Evolutionary conservation across 805 yeast genomes (phyloP).

Genomic region (Candida piceae): DNA sequence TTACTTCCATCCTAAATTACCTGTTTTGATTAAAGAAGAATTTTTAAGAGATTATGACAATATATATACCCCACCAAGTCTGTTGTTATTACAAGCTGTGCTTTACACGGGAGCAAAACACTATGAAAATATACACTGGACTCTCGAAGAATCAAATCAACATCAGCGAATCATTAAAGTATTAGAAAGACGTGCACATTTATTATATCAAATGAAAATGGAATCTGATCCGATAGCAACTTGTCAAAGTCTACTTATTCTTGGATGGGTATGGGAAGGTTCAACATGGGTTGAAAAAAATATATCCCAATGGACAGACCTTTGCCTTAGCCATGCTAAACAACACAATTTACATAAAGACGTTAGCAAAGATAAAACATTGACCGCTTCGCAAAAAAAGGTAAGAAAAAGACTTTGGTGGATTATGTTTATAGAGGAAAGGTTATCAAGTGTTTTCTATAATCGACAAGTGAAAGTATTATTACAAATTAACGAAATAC

Average conservation of each 20-base stretch:
- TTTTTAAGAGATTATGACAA: constrained; percentile 55
- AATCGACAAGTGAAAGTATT: background rate
- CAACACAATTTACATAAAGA: background rate
- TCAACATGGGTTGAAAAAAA: constrained; percentile 33
- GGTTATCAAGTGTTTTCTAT: background rate
- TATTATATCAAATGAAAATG: constrained; percentile 21
- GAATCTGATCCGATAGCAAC: constrained; percentile 58
- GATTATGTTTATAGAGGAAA: background rate
- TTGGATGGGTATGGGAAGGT: constrained; percentile 8
- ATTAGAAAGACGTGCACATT: background rate
- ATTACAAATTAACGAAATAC: background rate
- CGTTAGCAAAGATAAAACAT: background rate
- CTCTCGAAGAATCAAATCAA: background rate
- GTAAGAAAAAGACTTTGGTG: background rate
- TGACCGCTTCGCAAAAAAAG: background rate
- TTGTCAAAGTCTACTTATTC: constrained; percentile 44
- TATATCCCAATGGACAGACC: constrained; percentile 52
- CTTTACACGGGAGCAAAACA: constrained; percentile 51
- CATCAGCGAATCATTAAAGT: background rate
- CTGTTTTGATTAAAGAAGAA: constrained; percentile 54
- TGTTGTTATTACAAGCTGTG: constrained; percentile 54
- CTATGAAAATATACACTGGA: background rate
- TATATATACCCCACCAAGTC: constrained; percentile 50
- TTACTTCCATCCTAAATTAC: constrained; percentile 61
- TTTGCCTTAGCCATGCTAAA: background rate